Evolutionary conservation across 1,284 basidiomycete species (phyloP).

Genomic region (Grifola frondosa): DNA sequence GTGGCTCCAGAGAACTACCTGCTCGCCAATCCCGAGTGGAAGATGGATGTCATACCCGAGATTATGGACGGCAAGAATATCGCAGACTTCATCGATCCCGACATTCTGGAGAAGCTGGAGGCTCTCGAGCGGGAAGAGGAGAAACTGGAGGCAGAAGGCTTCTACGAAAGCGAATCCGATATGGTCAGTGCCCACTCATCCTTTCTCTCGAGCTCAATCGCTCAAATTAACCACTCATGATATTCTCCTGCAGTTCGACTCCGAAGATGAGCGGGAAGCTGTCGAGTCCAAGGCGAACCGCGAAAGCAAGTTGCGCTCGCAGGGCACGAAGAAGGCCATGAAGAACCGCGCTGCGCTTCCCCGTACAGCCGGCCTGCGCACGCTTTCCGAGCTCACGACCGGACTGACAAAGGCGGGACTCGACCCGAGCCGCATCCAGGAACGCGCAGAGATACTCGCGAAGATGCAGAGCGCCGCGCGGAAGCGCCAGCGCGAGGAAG

Average conservation of each 20-base stretch:
- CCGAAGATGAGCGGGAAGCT: constrained; percentile 88
- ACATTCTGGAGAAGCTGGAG: constrained; percentile 95
- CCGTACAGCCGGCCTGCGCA: constrained; percentile 83
- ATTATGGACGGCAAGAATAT: constrained; percentile 99
- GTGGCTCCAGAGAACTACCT: constrained; percentile 78
- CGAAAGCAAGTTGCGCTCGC: constrained; percentile 76
- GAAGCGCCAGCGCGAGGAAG: constrained; percentile 62
- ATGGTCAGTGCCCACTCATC: constrained; percentile 51
- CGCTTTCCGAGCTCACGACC: constrained; percentile 82
- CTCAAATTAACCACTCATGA: too few relatives aligned
- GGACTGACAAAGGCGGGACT: constrained; percentile 86
- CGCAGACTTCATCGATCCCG: constrained; percentile 99
- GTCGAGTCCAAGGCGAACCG: constrained; percentile 65
- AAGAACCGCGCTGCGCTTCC: constrained; percentile 87
- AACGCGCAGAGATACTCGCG: constrained; percentile 82
- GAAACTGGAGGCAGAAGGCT: constrained; percentile 88
- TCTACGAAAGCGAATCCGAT: constrained; percentile 89
- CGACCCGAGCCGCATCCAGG: constrained; percentile 86
- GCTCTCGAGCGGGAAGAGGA: constrained; percentile 98
- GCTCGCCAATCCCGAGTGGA: constrained; percentile 92
- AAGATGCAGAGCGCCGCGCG: constrained; percentile 74
- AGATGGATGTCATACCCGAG: constrained; percentile 93
- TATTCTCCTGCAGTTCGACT: constrained; percentile 69
- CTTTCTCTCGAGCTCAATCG: not conserved
- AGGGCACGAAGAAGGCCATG: constrained; percentile 81